Conservation (phyloP, 768 basidiomycete species). For the Lactarius indigo region DNA sequence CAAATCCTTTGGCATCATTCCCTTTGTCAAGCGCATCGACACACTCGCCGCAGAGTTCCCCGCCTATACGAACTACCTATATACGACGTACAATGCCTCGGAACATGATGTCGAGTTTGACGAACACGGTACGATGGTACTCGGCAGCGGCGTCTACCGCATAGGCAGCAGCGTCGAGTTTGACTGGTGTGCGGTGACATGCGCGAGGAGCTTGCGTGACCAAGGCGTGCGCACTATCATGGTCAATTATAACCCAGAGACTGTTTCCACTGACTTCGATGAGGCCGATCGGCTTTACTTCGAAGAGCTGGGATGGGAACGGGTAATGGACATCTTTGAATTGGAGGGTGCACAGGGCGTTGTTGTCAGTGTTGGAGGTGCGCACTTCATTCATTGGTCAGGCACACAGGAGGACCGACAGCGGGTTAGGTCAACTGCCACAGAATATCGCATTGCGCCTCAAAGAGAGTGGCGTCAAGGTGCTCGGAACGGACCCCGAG, state of each 20-base stretch:
- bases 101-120: slow-evolving; percentile 94
- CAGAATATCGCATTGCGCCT: slow-evolving; percentile 98
- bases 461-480: slow-evolving; percentile 85
- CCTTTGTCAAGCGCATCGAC: slow-evolving; percentile 99
- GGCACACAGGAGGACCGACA: neutral
- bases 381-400: slow-evolving; percentile 29
- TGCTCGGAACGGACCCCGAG: slow-evolving; percentile 92
- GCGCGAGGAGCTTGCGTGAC: slow-evolving; percentile 85
- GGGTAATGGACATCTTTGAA: slow-evolving; percentile 99
- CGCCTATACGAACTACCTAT: slow-evolving; percentile 98
- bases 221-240: slow-evolving; percentile 96
- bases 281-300: slow-evolving; percentile 99
- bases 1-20: slow-evolving; percentile 84
- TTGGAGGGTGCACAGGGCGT: slow-evolving; percentile 90
- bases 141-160: slow-evolving; percentile 96
- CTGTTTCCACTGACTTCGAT: slow-evolving; percentile 98
- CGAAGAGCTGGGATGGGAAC: slow-evolving; percentile 95
- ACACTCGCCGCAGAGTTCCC: slow-evolving; percentile 98
- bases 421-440: slow-evolving; percentile 77
- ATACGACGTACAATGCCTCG: slow-evolving; percentile 97
- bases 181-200: slow-evolving; percentile 99
- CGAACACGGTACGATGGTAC: slow-evolving; percentile 98
- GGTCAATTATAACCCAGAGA: slow-evolving; percentile 99
- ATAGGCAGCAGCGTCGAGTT: slow-evolving; percentile 99
- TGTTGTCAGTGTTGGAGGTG: slow-evolving; percentile 95